A percentile compares a stretch with the other conserved stretches of the same genome.
Conservation (phyloP, 345 rosid species). For the Gossypium raimondii region DNA sequence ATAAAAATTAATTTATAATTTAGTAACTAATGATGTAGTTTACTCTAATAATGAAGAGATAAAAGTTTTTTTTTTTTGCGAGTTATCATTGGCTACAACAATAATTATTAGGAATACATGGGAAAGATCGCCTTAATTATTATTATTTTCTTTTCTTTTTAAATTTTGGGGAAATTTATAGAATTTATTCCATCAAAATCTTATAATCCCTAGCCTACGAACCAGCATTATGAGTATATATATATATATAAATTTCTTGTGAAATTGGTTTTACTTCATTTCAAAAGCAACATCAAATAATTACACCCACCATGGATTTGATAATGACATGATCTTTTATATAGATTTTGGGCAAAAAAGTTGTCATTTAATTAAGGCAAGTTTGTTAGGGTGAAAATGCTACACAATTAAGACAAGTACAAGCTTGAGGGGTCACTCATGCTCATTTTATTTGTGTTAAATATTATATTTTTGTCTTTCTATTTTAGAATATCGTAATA, state of each 20-base stretch:
- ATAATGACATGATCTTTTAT: background rate
- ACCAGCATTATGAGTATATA: background rate
- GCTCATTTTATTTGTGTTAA: background rate
- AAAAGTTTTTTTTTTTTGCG: no score
- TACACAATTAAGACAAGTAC: background rate
- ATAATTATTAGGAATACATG: no score
- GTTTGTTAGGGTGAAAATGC: background rate
- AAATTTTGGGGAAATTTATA: no score
- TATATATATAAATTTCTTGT: background rate
- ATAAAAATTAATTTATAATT: rapidly evolving
- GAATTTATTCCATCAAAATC: background rate
- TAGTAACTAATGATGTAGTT: no score
- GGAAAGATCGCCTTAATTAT: no score
- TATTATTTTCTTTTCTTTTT: no score
- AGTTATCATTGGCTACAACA: no score
- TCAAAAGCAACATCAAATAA: background rate
- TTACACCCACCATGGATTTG: constrained; percentile 7
- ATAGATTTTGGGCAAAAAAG: background rate
- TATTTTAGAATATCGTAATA: background rate
- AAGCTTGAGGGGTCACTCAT: background rate
- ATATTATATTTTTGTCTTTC: background rate
- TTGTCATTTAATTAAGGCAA: background rate
- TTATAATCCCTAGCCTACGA: background rate
- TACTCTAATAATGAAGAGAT: no score
- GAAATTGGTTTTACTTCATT: background rate